Percentiles rank a stretch among this genome's conserved stretches.
phyloP scores from a whole-genome alignment of 352 stramenopile species.

The Phytophthora quininea region DNA sequence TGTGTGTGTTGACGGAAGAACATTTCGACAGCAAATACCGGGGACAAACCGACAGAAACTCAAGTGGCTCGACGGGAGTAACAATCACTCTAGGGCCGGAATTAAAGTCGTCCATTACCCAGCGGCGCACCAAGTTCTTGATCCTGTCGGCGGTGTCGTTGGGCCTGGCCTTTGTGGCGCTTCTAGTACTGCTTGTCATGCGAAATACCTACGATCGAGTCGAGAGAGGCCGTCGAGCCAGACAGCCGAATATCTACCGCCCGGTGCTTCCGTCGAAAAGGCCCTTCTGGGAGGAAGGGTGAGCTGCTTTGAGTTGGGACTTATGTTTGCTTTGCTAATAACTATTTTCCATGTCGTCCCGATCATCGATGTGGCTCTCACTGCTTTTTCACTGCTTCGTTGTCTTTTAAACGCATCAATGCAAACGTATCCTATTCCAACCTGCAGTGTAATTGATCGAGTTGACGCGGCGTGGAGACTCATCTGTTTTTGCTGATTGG shows the following conservation, averaged over 20 bases:
- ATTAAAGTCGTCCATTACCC: constrained; percentile 26
- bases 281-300: background rate
- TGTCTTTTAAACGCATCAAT: no score
- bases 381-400: no score
- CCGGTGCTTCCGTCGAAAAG: background rate
- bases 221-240: background rate
- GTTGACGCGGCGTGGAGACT: no score
- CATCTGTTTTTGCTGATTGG: no score
- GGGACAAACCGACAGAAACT: constrained; percentile 7
- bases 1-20: constrained; percentile 49
- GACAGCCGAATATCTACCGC: background rate
- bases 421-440: no score
- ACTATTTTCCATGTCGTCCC: no score
- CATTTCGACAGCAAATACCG: constrained; percentile 45
- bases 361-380: no score
- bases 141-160: constrained; percentile 26
- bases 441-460: no score
- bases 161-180: constrained; percentile 21
- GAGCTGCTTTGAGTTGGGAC: no score
- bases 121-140: constrained; percentile 44
- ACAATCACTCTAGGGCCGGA: constrained; percentile 4
- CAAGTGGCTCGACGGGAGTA: constrained; percentile 11
- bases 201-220: constrained; percentile 1
- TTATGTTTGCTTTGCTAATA: no score
- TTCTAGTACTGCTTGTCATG: constrained; percentile 9